phyloP scores from a whole-genome alignment of 257 asterid genomes.

The Gardenia jasminoides region DNA sequence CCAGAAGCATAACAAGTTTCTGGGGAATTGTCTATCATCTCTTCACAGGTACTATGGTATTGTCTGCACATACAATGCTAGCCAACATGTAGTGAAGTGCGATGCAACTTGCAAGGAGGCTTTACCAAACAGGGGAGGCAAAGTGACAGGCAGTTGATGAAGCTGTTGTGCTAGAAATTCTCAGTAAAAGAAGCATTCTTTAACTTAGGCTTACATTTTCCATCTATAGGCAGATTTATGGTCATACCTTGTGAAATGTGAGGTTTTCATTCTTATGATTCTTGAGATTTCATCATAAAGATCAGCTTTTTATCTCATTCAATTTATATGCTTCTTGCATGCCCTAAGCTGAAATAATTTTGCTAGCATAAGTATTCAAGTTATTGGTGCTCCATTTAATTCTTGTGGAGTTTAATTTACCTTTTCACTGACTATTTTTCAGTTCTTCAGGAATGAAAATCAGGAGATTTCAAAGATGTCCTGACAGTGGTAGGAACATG shows the following conservation, averaged over 20 bases:
- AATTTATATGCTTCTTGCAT: not conserved
- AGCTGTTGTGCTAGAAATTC: slow-evolving; percentile 62
- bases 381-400: not conserved
- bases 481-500: slow-evolving; percentile 49
- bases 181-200: slow-evolving; percentile 71
- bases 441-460: slow-evolving; percentile 57
- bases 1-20: too few species aligned
- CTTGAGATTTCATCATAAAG: too few species aligned
- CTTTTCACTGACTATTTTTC: slow-evolving; percentile 6
- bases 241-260: slow-evolving; percentile 59
- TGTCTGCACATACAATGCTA: slow-evolving; percentile 68
- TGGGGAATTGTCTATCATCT: too few species aligned
- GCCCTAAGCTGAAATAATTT: not conserved
- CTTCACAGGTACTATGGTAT: too few species aligned
- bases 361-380: too few species aligned
- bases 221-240: slow-evolving; percentile 61
- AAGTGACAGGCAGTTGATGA: slow-evolving; percentile 48
- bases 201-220: slow-evolving; percentile 55
- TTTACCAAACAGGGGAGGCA: slow-evolving; percentile 67
- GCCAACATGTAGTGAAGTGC: slow-evolving; percentile 70
- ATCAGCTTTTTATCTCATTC: too few species aligned
- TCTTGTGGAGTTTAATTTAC: not conserved
- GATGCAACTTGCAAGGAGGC: slow-evolving; percentile 74
- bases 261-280: slow-evolving; percentile 11
- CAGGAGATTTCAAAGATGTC: slow-evolving; percentile 66